phyloP scores from a whole-genome alignment of 2,329 filamentous ascomycete species.

The Bertia moriformis region DNA sequence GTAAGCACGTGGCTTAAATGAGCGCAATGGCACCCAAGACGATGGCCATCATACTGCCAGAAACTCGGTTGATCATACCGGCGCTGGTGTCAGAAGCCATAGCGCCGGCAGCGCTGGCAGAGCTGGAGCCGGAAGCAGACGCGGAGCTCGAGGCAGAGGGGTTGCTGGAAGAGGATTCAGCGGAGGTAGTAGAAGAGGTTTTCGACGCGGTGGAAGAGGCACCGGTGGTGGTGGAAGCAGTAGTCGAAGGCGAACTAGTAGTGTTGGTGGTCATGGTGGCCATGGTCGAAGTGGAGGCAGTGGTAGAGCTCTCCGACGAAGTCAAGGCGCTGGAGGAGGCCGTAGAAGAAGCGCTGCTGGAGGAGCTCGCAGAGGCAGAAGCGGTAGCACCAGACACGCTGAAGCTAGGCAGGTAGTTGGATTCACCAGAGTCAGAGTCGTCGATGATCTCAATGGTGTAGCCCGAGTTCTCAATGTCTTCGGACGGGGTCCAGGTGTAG shows the following conservation, averaged over 20 bases:
- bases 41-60: slow-evolving; percentile 1
- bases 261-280: not conserved
- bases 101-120: slow-evolving; percentile 1
- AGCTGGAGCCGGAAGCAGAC: slow-evolving; percentile 1
- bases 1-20: not conserved
- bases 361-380: not conserved
- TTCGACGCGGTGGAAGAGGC: not conserved
- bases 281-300: not conserved
- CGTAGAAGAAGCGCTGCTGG: slow-evolving; percentile 1
- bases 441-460: slow-evolving; percentile 9
- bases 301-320: too few relatives aligned
- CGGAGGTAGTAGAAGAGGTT: too few relatives aligned
- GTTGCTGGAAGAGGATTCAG: not conserved
- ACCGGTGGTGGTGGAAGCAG: not conserved
- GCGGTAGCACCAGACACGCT: slow-evolving; percentile 4
- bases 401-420: slow-evolving; percentile 10
- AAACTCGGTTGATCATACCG: not conserved
- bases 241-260: not conserved
- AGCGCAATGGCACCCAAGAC: not conserved
- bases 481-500: slow-evolving; percentile 9
- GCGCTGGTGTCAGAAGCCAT: not conserved
- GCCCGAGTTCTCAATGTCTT: slow-evolving; percentile 4
- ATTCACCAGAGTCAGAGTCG: slow-evolving; percentile 2
- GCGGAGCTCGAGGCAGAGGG: slow-evolving; percentile 1
- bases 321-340: not conserved